Evolutionary conservation across 2,329 filamentous ascomycete genomes (phyloP).

Genomic region (Grosmannia huntii): DNA sequence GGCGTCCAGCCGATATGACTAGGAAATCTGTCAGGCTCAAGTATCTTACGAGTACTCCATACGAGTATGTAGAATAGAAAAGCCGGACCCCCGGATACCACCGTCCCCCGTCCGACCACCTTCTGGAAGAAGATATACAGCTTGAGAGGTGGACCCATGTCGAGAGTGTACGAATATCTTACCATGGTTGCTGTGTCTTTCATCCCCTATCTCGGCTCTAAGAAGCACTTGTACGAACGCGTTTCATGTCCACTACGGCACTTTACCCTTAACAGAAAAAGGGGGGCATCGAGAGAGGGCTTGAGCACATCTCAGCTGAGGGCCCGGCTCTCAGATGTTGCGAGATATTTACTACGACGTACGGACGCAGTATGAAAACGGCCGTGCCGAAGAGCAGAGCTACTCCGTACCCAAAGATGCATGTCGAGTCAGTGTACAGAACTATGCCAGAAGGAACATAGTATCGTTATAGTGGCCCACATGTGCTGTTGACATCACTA

Average conservation of each 20-base stretch:
- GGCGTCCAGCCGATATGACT: neutral
- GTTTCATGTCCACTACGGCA: neutral
- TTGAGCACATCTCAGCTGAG: neutral
- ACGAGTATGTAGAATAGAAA: neutral
- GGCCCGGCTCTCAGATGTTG: neutral
- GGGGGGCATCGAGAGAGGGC: neutral
- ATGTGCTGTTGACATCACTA: neutral
- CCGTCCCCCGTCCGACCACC: neutral
- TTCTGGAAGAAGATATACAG: neutral
- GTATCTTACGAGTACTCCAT: neutral
- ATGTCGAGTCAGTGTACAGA: neutral
- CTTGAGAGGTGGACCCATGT: neutral
- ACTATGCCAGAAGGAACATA: neutral
- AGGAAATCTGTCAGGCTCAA: neutral
- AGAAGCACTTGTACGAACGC: neutral
- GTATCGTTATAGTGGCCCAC: neutral
- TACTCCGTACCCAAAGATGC: no score
- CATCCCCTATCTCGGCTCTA: neutral
- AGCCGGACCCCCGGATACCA: neutral
- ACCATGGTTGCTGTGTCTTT: neutral
- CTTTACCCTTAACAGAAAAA: neutral
- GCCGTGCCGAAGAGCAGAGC: neutral
- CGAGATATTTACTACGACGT: neutral
- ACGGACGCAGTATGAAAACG: no score
- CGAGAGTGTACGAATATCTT: no score